Evolutionary conservation across 176 grass and related monocot species (phyloP).

Genomic region (Oryza officinalis): DNA sequence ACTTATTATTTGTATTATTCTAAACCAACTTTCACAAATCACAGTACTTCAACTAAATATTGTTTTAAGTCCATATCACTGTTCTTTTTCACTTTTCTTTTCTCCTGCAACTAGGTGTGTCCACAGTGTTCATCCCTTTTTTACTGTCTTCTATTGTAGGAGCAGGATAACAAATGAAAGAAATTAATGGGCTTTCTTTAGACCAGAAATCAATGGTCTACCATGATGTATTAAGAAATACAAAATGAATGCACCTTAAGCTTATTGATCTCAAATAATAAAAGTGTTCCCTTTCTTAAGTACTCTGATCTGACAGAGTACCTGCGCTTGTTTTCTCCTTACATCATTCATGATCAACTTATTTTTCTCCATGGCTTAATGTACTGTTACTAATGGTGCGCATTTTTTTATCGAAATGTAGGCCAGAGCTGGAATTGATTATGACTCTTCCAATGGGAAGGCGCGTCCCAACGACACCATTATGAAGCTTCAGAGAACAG

Average conservation of each 20-base stretch:
- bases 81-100: background rate
- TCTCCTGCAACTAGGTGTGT: background rate
- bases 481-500: constrained; percentile 94
- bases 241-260: background rate
- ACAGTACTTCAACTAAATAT: background rate
- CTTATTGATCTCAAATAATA: background rate
- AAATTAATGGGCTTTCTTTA: background rate
- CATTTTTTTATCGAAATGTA: constrained; percentile 42
- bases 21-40: background rate
- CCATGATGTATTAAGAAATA: background rate
- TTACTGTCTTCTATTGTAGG: too few species aligned
- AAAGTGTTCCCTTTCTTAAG: background rate
- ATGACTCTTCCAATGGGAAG: constrained; percentile 88
- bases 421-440: constrained; percentile 95
- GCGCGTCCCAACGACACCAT: constrained; percentile 85
- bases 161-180: background rate
- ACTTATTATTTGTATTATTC: background rate
- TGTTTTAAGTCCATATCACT: background rate
- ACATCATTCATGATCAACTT: background rate
- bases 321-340: background rate
- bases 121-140: background rate
- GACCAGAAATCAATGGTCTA: background rate
- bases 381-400: background rate
- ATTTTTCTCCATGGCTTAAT: background rate
- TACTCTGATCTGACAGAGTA: background rate